Conservation (phyloP, 2,329 filamentous ascomycete species). For the Fusarium oligoseptatum region DNA sequence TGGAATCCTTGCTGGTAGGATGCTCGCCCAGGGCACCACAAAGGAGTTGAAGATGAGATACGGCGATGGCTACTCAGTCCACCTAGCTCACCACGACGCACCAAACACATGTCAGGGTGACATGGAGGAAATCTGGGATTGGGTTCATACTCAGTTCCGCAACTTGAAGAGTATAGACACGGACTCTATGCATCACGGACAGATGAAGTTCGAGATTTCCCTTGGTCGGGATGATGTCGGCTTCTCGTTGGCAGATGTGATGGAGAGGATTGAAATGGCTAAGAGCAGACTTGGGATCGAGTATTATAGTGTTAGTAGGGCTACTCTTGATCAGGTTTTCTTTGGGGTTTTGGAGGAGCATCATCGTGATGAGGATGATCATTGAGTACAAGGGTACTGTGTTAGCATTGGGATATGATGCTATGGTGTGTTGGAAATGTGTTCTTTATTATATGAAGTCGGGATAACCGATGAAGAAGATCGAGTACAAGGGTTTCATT, state of each 20-base stretch:
- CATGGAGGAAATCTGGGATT: neutral
- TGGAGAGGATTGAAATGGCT: conserved; percentile 3
- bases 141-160: neutral
- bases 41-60: conserved; percentile 77
- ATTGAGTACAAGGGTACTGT: neutral
- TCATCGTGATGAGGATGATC: neutral
- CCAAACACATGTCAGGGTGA: conserved; percentile 69
- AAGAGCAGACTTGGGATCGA: neutral
- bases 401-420: too few relatives aligned
- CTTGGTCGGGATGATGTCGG: neutral
- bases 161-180: neutral
- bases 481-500: neutral
- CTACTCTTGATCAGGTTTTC: conserved; percentile 7
- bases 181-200: neutral
- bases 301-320: conserved; percentile 3
- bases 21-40: conserved; percentile 82
- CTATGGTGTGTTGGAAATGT: too few relatives aligned
- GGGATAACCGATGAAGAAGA: too few relatives aligned
- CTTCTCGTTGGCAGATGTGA: neutral
- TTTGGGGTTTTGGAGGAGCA: conserved; percentile 9
- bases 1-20: conserved; percentile 83
- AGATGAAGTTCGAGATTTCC: conserved; percentile 4
- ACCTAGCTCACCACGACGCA: conserved; percentile 78
- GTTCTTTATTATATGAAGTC: too few relatives aligned
- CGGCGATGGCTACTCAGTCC: conserved; percentile 81